Conservation (phyloP, 306 rosid genomes). For the Prunus mira region DNA sequence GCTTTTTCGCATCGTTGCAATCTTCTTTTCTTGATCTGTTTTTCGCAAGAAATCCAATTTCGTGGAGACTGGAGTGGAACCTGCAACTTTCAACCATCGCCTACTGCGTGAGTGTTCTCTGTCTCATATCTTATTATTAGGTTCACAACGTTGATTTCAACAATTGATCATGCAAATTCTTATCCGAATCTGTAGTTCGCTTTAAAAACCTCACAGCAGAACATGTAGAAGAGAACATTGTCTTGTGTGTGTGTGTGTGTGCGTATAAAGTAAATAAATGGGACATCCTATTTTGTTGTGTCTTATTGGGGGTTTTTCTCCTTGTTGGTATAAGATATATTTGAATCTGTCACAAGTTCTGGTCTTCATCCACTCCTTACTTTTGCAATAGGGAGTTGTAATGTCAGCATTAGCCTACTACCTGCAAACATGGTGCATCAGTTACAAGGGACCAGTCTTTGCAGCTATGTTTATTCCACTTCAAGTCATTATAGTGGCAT, state of each 20-base stretch:
- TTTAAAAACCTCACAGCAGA: background rate
- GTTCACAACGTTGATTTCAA: background rate
- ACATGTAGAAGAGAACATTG: background rate
- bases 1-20: constrained; percentile 36
- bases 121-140: too few species aligned
- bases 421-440: constrained; percentile 39
- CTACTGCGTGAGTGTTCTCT: constrained; percentile 27
- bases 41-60: constrained; percentile 21
- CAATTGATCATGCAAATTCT: background rate
- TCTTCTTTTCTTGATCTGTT: constrained; percentile 29
- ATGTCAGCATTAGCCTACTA: constrained; percentile 23
- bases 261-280: too few species aligned
- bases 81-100: constrained; percentile 28
- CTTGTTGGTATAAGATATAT: background rate
- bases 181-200: background rate
- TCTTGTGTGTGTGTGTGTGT: too few species aligned
- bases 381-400: constrained; percentile 26
- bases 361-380: background rate
- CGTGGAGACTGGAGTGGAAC: constrained; percentile 36
- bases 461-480: constrained; percentile 39
- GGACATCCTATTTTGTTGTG: too few species aligned
- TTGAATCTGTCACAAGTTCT: background rate
- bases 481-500: constrained; percentile 18
- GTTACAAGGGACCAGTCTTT: constrained; percentile 37
- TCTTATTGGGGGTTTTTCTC: background rate